Base-by-base conservation (phyloP, 129 eudicot genomes). In the Flaveria trinervia region DNA sequence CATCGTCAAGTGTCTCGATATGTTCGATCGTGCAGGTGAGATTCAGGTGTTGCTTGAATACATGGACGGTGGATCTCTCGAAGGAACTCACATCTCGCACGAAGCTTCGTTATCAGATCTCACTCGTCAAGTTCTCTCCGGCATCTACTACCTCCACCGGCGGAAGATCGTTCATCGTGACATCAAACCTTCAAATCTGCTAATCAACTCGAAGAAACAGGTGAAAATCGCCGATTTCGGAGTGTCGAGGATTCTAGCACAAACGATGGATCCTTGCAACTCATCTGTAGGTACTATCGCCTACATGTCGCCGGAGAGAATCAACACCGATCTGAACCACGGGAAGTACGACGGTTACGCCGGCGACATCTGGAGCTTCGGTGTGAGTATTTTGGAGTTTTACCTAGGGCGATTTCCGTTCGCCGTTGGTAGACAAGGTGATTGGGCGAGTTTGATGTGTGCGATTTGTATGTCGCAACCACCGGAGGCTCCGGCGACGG, bases 291-390 rank as follows among this genome's bases (percentile, higher is more conserved):
- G 97, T 17, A 92, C 98, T 1, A 92, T 92, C 28, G 98, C 98
- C 6, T 92, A 92, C 78, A 92, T 92, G 98, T 89, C 96, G 69
- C 98, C 98, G 0, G 98, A 92, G 54, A 51, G 98, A 55, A 92
- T 92, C 43, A 90, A 92, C 62, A 92, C 98, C 1, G 98, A 92
- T 78, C 79, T 88, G 46, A 89, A 89, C 43, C 93, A 90, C 65
- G 96, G 98, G 1, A 62, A 51, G 70, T 92, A 92, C 23, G 90
- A 92, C 44, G 96, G 96, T 0, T 92, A 79, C 49, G 98, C 98
- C 0, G 96, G 98, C 1, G 98, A 92, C 76, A 90, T 92, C 8
- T 92, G 98, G 98, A 92, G 98, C 43, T 84, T 89, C 7, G 98
- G 98, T 14, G 96, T 92, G 2, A 89, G 96, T 62, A 84, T 89